Evolutionary conservation across 148 eudicot genomes (phyloP).

Genomic region (Suaeda aralocaspica): DNA sequence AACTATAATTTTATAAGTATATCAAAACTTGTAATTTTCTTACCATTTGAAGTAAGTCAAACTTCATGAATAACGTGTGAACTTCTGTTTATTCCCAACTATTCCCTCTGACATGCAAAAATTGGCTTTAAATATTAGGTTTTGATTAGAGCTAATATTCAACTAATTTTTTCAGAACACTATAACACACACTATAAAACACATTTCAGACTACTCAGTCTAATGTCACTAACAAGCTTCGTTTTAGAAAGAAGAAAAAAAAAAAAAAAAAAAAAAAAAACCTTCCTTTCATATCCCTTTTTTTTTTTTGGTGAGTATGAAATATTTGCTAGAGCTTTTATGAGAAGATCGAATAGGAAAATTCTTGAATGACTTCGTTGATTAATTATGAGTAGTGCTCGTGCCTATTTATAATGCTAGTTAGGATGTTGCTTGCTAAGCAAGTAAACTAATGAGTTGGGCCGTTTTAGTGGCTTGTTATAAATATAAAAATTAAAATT

Average conservation of each 20-base stretch:
- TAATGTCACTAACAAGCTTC: background rate
- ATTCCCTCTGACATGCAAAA: conserved; percentile 20
- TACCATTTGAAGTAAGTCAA: background rate
- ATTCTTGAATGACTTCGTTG: too few relatives aligned
- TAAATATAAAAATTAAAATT: too few relatives aligned
- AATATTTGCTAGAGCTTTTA: too few relatives aligned
- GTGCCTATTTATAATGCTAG: too few relatives aligned
- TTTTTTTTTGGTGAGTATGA: too few relatives aligned
- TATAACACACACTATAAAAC: conserved; percentile 4
- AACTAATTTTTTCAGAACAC: background rate
- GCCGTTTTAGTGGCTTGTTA: too few relatives aligned
- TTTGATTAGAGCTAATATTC: conserved; percentile 22
- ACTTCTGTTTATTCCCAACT: conserved; percentile 9
- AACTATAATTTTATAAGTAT: too few relatives aligned
- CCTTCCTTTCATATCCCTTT: background rate
- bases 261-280: too few relatives aligned
- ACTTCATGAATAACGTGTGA: conserved; percentile 16
- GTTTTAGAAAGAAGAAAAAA: background rate
- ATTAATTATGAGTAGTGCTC: too few relatives aligned
- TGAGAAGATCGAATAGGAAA: too few relatives aligned
- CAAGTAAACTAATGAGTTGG: too few relatives aligned
- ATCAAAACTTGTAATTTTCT: background rate
- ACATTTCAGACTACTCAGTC: background rate
- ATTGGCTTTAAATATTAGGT: conserved; percentile 16
- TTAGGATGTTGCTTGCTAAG: too few relatives aligned